Conservation (phyloP, 495 filamentous ascomycete genomes). For the Sporormia fimetaria region DNA sequence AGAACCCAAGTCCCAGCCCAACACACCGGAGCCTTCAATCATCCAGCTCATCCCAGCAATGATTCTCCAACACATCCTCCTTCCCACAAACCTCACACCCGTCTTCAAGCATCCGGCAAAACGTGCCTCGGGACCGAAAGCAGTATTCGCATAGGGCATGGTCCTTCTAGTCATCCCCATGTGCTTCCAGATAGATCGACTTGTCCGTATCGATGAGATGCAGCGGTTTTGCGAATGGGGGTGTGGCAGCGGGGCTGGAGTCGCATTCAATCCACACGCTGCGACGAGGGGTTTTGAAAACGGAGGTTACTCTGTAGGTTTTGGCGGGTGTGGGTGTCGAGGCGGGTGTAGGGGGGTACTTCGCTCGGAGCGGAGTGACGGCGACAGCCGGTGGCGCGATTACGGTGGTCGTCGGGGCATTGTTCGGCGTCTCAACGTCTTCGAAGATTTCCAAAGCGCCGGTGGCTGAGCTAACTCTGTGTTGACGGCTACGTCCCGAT, state of each 20-base stretch:
- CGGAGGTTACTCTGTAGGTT: too few species aligned
- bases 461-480: too few species aligned
- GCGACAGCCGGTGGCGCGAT: too few species aligned
- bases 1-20: too few species aligned
- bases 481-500: too few species aligned
- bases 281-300: background rate
- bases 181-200: conserved; percentile 9
- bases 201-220: conserved; percentile 12
- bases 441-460: too few species aligned
- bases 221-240: conserved; percentile 6
- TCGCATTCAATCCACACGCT: background rate
- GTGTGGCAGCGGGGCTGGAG: conserved; percentile 2
- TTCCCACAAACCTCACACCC: conserved; percentile 10
- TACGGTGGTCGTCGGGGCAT: too few species aligned
- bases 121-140: conserved; percentile 7
- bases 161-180: conserved; percentile 11
- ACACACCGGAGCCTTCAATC: too few species aligned
- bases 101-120: conserved; percentile 1
- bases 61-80: conserved; percentile 6
- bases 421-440: too few species aligned
- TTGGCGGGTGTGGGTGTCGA: background rate
- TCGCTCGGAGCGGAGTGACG: too few species aligned
- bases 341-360: too few species aligned
- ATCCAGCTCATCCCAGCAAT: conserved; percentile 9
- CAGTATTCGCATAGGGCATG: conserved; percentile 6